Evolutionary conservation across 106 monocot species (phyloP).

Genomic region (Ottelia alismoides): DNA sequence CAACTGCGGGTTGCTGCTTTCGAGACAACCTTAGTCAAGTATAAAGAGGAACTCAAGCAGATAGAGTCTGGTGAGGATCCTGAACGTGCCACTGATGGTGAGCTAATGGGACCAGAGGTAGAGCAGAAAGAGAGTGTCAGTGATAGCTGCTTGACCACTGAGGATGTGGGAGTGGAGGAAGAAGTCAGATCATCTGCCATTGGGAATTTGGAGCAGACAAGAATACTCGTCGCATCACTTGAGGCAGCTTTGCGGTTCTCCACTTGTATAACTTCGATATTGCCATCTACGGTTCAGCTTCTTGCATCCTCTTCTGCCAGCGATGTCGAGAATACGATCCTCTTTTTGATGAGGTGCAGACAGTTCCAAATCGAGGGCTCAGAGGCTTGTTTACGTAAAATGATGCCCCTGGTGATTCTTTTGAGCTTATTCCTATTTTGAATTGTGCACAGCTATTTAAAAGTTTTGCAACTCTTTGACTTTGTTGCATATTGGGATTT

Average conservation of each 20-base stretch:
- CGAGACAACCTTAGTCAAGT: constrained; percentile 77
- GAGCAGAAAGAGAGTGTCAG: constrained; percentile 37
- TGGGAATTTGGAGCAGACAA: constrained; percentile 73
- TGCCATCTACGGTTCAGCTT: constrained; percentile 66
- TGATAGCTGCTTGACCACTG: constrained; percentile 45
- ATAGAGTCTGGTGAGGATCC: constrained; percentile 34
- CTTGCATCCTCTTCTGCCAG: constrained; percentile 77
- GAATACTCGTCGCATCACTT: constrained; percentile 88
- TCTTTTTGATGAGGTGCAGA: constrained; percentile 84
- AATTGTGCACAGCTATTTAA: too few relatives aligned
- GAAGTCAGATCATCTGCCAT: constrained; percentile 41
- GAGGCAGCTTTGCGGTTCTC: constrained; percentile 84
- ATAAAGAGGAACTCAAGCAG: constrained; percentile 49
- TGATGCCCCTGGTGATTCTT: constrained; percentile 78
- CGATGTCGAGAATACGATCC: constrained; percentile 90
- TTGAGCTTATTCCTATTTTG: not conserved
- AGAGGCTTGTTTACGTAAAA: constrained; percentile 75
- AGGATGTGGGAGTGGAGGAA: constrained; percentile 26
- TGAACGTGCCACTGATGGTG: constrained; percentile 11
- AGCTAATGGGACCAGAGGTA: constrained; percentile 2
- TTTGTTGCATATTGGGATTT: too few relatives aligned
- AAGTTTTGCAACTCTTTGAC: too few relatives aligned
- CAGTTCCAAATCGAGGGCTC: constrained; percentile 99
- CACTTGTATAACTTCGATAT: constrained; percentile 56
- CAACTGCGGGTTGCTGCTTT: constrained; percentile 61